Base-by-base conservation (phyloP, 805 yeast species). In the Gaillardinia entomophila region DNA sequence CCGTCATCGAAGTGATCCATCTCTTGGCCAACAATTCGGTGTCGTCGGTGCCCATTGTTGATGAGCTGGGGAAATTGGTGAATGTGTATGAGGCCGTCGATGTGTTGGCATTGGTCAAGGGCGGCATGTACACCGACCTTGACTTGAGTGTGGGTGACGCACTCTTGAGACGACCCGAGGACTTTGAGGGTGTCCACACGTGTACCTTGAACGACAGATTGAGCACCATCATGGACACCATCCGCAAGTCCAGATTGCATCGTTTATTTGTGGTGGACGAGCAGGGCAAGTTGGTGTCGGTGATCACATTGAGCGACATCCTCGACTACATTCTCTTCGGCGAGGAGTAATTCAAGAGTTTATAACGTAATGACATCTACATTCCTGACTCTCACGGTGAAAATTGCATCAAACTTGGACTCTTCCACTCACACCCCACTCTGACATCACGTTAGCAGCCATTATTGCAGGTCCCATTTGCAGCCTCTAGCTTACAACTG, bases 71-170 rank as follows among this genome's bases (percentile, higher is more conserved):
- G 23, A 61, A 58, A 37, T 66, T 92, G 42, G 71, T 87, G 42
- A 92, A 92, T 51, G 95, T 90, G 26, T 92, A 89, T 55, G 99
- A 92, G 62, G 94, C 96, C 0, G 94, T 87, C 22, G 99, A 92
- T 60, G 94, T 92, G 3, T 67, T 92, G 45, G 85, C 96, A 0
- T 67, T 92, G 45, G 87, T 92, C 37, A 90, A 89, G 58, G 96
- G 96, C 25, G 97, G 97, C 4, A 79, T 88, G 52, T 88, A 90
- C 51, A 82, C 88, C 24, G 97, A 92, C 57, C 66, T 90, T 40
- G 82, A 88, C 25, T 66, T 92, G 45, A 81, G 90, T 37, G 96
- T 92, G 3, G 99, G 98, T 3, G 97, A 92, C 57, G 97, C 97
- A 0, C 66, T 92, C 33, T 77, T 92, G 78, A 78, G 95, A 59